phyloP scores from a whole-genome alignment of 352 stramenopile species.

The Aphanomyces euteiches region DNA sequence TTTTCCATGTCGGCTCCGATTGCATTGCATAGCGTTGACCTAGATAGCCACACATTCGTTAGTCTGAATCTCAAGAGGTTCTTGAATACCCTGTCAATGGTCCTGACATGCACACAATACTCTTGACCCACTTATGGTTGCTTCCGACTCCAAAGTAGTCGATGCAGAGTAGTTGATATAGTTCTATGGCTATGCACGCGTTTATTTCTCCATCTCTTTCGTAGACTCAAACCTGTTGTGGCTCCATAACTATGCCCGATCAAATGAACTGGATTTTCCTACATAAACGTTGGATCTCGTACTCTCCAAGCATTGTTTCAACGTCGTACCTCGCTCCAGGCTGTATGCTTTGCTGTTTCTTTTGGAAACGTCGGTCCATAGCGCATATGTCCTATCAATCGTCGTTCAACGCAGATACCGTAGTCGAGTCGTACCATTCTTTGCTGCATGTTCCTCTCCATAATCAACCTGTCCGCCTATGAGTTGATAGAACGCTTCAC shows the following conservation, averaged over 20 bases:
- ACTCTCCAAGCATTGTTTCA: not conserved
- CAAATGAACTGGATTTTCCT: conserved; percentile 50
- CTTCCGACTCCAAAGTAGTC: conserved; percentile 59
- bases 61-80: not conserved
- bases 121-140: conserved; percentile 51
- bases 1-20: conserved; percentile 39
- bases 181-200: conserved; percentile 43
- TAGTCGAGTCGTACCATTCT: not conserved
- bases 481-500: conserved; percentile 67
- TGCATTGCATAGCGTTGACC: conserved; percentile 53
- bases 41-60: not conserved
- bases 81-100: conserved; percentile 45
- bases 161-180: conserved; percentile 62
- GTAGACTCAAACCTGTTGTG: conserved; percentile 37
- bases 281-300: not conserved
- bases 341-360: conserved; percentile 16
- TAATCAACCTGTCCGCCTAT: conserved; percentile 61
- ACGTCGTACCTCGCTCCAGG: conserved; percentile 1
- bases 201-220: no score
- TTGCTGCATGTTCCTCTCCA: conserved; percentile 43
- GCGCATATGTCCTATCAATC: conserved; percentile 38
- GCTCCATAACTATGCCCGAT: conserved; percentile 65
- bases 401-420: not conserved
- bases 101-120: conserved; percentile 59
- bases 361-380: conserved; percentile 43